A percentile compares a stretch with the other conserved stretches of the same genome.
Evolutionary conservation across 352 stramenopile genomes (phyloP).

Genomic region (Pythium utonaiense): DNA sequence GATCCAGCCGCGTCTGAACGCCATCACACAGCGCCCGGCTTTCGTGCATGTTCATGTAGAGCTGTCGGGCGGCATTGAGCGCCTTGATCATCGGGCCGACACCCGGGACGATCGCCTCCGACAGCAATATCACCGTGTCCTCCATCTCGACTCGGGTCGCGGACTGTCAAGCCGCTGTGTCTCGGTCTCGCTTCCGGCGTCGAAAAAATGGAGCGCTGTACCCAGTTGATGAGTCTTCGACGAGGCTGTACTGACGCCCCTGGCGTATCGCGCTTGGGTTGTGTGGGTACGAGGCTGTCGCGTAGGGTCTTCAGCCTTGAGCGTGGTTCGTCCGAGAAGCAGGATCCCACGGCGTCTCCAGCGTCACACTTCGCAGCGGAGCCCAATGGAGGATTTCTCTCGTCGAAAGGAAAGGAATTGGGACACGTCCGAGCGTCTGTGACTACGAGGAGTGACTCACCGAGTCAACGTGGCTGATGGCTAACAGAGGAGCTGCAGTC

Average conservation of each 20-base stretch:
- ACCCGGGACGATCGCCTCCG: constrained; percentile 13
- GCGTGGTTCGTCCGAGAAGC: background rate
- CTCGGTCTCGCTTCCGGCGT: background rate
- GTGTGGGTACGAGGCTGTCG: background rate
- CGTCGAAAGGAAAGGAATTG: background rate
- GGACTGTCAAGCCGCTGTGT: background rate
- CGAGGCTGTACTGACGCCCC: background rate
- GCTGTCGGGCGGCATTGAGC: constrained; percentile 9
- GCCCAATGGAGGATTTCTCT: background rate
- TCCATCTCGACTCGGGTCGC: constrained; percentile 11
- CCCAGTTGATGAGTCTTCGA: background rate
- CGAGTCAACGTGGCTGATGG: background rate
- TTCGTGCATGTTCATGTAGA: constrained; percentile 16
- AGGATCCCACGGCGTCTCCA: too few species aligned
- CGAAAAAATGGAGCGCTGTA: background rate
- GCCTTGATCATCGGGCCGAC: constrained; percentile 9
- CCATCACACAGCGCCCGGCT: constrained; percentile 16
- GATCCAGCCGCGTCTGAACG: constrained; percentile 16
- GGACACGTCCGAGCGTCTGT: background rate
- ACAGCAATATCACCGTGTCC: constrained; percentile 8
- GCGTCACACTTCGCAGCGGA: background rate
- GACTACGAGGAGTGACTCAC: background rate
- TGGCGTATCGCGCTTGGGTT: background rate
- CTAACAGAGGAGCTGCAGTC: background rate
- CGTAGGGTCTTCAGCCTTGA: background rate